Evolutionary conservation across 2,329 filamentous ascomycete species (phyloP).

Genomic region (Aspergillus ustus): DNA sequence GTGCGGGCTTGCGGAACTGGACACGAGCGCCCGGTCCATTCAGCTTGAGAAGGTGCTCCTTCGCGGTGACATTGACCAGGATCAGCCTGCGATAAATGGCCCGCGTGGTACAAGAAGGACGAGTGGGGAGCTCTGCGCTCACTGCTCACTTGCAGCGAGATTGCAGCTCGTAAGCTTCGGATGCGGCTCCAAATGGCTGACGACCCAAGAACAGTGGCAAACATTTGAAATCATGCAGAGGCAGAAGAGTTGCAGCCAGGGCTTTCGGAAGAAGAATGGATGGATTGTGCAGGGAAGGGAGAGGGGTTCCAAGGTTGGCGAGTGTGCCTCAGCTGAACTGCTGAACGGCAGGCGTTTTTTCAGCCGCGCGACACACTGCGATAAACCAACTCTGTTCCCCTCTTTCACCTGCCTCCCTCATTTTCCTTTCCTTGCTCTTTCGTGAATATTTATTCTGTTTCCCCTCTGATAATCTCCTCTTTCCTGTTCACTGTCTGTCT

Average conservation of each 20-base stretch:
- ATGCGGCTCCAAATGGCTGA: slow-evolving; percentile 19
- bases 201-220: slow-evolving; percentile 5
- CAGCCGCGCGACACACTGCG: not conserved
- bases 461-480: not conserved
- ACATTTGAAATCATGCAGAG: not conserved
- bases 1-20: not conserved
- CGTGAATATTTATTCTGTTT: not conserved
- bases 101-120: not conserved
- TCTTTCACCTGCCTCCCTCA: slow-evolving; percentile 6
- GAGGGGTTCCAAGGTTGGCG: not conserved
- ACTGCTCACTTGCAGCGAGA: slow-evolving; percentile 13
- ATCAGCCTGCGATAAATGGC: not conserved
- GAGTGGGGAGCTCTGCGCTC: not conserved
- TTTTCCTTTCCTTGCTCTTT: not conserved
- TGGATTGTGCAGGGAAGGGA: not conserved
- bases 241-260: not conserved
- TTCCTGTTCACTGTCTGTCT: not conserved
- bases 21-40: not conserved
- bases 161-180: slow-evolving; percentile 10
- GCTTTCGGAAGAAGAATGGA: not conserved
- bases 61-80: not conserved
- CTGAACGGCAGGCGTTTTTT: not conserved
- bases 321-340: slow-evolving; percentile 3
- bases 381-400: slow-evolving; percentile 3
- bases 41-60: not conserved